Percentiles rank a stretch among this genome's conserved stretches.
phyloP scores from a whole-genome alignment of 2,329 filamentous ascomycete species.

The Lithohypha guttulata region DNA sequence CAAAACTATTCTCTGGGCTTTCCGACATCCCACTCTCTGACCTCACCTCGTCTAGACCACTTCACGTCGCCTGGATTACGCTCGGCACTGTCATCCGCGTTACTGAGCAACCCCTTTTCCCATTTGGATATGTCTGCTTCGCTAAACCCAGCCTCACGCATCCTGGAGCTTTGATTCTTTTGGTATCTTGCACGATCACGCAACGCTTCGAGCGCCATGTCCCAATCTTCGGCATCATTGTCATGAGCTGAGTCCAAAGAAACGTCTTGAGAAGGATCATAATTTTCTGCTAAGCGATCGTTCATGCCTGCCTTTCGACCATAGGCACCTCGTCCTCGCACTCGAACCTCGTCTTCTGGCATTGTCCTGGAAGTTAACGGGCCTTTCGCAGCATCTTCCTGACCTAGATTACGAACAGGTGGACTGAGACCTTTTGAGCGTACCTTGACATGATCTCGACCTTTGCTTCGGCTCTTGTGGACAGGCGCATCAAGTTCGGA shows the following conservation, averaged over 20 bases:
- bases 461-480: neutral
- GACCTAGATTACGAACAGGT: neutral
- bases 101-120: constrained; percentile 39
- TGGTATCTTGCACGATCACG: constrained; percentile 72
- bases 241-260: constrained; percentile 36
- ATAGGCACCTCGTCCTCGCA: constrained; percentile 62
- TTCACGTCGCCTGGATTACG: constrained; percentile 57
- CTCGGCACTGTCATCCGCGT: constrained; percentile 31
- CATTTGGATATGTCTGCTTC: constrained; percentile 64
- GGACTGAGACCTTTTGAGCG: neutral
- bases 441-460: neutral
- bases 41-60: constrained; percentile 62
- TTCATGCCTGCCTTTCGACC: constrained; percentile 51
- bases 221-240: constrained; percentile 56
- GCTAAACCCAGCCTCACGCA: constrained; percentile 68
- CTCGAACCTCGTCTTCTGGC: constrained; percentile 51
- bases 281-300: constrained; percentile 60
- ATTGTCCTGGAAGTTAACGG: constrained; percentile 54
- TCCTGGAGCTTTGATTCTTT: constrained; percentile 60
- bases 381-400: neutral
- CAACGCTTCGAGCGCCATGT: constrained; percentile 64
- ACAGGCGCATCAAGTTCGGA: neutral
- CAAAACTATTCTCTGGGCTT: too few relatives aligned
- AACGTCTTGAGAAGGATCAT: constrained; percentile 43
- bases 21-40: constrained; percentile 56